These are phyloP conservation scores for Vaccinium myrtillus DNA, from an alignment of 148 eudicot species.

Conservation along the genomic window DNA sequence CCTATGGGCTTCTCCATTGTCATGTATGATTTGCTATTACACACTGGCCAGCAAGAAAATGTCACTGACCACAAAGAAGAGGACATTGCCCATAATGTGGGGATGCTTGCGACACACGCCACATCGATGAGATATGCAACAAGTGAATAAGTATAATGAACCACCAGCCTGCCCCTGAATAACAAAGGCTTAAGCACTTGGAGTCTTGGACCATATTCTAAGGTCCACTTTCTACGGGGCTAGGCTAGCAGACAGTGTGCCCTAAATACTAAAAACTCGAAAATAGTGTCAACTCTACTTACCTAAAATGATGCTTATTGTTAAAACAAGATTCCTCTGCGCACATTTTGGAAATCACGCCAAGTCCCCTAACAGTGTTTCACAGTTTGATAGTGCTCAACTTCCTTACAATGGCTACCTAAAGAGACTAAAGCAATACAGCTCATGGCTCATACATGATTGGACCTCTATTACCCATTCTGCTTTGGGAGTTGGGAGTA, in stretches of 20 bases:
- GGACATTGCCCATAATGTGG: not conserved
- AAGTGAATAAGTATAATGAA: not conserved
- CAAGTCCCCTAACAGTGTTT: not conserved
- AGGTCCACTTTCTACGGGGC: not conserved
- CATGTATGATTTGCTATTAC: not conserved
- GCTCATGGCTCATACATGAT: no score
- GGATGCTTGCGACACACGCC: not conserved
- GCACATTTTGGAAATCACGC: not conserved
- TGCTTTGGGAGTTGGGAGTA: not conserved
- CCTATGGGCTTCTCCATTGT: not conserved
- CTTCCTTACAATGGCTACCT: not conserved
- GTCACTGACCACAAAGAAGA: not conserved
- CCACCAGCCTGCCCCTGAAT: not conserved
- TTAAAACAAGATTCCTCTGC: not conserved
- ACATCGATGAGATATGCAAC: not conserved
- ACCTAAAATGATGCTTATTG: not conserved
- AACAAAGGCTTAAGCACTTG: not conserved
- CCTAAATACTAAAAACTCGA: not conserved
- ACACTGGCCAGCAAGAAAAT: not conserved
- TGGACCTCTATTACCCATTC: no score
- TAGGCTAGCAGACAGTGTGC: not conserved
- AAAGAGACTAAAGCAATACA: not conserved
- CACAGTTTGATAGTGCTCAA: not conserved
- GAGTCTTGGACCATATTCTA: not conserved
- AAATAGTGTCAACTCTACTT: not conserved